Conservation (phyloP, 2,329 filamentous ascomycete genomes). For the Fusarium pininemorale region DNA sequence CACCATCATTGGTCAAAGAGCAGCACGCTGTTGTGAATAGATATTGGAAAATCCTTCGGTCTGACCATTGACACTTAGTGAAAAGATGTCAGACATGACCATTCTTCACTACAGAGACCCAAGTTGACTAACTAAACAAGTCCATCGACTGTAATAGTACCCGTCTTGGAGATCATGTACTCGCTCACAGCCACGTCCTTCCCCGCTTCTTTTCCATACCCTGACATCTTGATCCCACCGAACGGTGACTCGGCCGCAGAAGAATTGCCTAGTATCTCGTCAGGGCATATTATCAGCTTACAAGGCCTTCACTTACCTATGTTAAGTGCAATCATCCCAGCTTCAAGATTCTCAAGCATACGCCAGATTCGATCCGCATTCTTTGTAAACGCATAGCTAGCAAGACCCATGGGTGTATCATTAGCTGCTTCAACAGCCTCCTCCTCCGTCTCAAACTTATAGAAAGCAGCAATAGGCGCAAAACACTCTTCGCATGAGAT, state of each 20-base stretch:
- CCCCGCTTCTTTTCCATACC: constrained; percentile 44
- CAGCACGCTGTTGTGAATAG: too few species aligned
- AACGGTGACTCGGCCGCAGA: constrained; percentile 52
- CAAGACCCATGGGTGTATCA: constrained; percentile 22
- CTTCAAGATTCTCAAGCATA: constrained; percentile 27
- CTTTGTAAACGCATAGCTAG: constrained; percentile 27
- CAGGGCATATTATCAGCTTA: too few species aligned
- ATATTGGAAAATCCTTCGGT: too few species aligned
- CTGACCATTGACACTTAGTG: too few species aligned
- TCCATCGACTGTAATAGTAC: background rate
- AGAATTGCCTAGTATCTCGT: constrained; percentile 4
- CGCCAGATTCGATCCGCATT: constrained; percentile 16
- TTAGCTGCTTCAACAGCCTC: constrained; percentile 24
- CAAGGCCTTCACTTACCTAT: too few species aligned
- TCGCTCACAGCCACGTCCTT: constrained; percentile 55
- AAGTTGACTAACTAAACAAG: background rate
- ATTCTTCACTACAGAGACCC: too few species aligned
- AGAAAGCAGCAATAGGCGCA: constrained; percentile 20
- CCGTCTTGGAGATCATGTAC: constrained; percentile 54
- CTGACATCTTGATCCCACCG: constrained; percentile 30
- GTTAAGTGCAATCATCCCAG: constrained; percentile 32
- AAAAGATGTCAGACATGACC: too few species aligned
- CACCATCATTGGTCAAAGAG: too few species aligned
- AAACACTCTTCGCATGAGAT: constrained; percentile 29
- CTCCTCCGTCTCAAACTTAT: constrained; percentile 25